phyloP scores from a whole-genome alignment of 305 asterid genomes.

The Plantago coronopus region DNA sequence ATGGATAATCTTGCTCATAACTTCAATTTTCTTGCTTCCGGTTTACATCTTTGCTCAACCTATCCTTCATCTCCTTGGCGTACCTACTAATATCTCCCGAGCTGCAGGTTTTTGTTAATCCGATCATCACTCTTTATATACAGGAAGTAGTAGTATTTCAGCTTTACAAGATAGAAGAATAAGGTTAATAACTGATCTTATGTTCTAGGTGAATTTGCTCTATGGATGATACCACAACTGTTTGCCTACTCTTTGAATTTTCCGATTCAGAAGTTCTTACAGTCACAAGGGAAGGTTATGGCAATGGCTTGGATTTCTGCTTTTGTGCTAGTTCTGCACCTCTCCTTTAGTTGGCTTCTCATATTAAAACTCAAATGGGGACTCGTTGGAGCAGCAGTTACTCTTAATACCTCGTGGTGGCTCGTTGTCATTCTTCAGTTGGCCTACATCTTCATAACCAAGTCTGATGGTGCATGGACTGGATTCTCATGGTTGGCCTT shows the following conservation, averaged over 20 bases:
- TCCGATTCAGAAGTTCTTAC: slow-evolving; percentile 75
- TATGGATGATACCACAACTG: slow-evolving; percentile 72
- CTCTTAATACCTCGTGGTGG: slow-evolving; percentile 64
- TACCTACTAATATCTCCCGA: slow-evolving; percentile 26
- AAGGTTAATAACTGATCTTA: too few species aligned
- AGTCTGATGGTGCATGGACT: slow-evolving; percentile 70
- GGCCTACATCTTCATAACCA: slow-evolving; percentile 45
- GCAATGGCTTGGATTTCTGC: slow-evolving; percentile 66
- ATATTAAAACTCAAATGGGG: slow-evolving; percentile 58
- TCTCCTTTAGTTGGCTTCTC: slow-evolving; percentile 56
- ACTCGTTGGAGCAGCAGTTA: slow-evolving; percentile 57
- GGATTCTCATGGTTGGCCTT: slow-evolving; percentile 76
- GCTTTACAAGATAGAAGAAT: too few species aligned
- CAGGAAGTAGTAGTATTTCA: too few species aligned
- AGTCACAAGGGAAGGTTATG: slow-evolving; percentile 62
- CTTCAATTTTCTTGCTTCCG: slow-evolving; percentile 32
- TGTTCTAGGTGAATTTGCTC: slow-evolving; percentile 53
- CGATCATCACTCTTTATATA: not conserved
- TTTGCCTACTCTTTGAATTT: slow-evolving; percentile 74
- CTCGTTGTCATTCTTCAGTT: slow-evolving; percentile 48
- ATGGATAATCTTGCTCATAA: slow-evolving; percentile 37
- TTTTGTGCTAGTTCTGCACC: slow-evolving; percentile 41
- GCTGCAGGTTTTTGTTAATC: slow-evolving; percentile 33
- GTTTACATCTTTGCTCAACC: slow-evolving; percentile 36
- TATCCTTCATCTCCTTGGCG: slow-evolving; percentile 31